phyloP scores from a whole-genome alignment of 106 monocot genomes.

The Platanthera guangdongensis region DNA sequence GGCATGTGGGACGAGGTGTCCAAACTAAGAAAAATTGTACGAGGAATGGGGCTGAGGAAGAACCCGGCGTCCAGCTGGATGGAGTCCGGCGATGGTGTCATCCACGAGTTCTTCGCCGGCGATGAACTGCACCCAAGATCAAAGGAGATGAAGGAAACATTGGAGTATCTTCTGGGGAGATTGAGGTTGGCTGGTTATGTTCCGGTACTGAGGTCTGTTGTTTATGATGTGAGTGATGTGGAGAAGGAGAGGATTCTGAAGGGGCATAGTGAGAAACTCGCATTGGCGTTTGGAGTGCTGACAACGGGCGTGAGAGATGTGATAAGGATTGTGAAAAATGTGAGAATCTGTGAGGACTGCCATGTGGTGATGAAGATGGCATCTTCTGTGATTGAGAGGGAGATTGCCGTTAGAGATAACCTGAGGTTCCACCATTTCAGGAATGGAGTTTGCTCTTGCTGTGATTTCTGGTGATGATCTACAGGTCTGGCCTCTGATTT shows the following conservation, averaged over 20 bases:
- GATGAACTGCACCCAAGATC: constrained; percentile 41
- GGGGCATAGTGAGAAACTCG: constrained; percentile 71
- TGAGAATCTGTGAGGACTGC: constrained; percentile 62
- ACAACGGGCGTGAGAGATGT: constrained; percentile 21
- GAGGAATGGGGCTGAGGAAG: constrained; percentile 43
- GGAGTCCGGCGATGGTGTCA: constrained; percentile 42
- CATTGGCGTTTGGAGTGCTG: constrained; percentile 56
- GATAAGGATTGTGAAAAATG: constrained; percentile 56
- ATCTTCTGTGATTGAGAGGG: constrained; percentile 29
- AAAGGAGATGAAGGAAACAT: constrained; percentile 42
- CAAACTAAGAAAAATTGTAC: constrained; percentile 52
- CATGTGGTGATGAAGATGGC: constrained; percentile 51
- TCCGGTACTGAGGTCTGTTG: constrained; percentile 24
- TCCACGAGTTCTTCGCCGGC: constrained; percentile 72
- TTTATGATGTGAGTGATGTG: constrained; percentile 34
- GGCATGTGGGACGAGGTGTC: constrained; percentile 66
- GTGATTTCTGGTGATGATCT: constrained; percentile 44
- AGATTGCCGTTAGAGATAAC: constrained; percentile 57
- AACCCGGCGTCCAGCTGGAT: constrained; percentile 46
- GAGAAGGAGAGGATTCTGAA: constrained; percentile 56
- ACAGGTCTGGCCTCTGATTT: not conserved
- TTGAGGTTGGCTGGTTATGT: constrained; percentile 33
- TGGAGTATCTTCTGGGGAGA: constrained; percentile 36
- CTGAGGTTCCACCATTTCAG: constrained; percentile 69
- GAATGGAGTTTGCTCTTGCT: constrained; percentile 49